Evolutionary conservation across 179 eudicot genomes (phyloP), one percentile per base, ranked within the genome.

Genomic region (Dionaea muscipula): DNA sequence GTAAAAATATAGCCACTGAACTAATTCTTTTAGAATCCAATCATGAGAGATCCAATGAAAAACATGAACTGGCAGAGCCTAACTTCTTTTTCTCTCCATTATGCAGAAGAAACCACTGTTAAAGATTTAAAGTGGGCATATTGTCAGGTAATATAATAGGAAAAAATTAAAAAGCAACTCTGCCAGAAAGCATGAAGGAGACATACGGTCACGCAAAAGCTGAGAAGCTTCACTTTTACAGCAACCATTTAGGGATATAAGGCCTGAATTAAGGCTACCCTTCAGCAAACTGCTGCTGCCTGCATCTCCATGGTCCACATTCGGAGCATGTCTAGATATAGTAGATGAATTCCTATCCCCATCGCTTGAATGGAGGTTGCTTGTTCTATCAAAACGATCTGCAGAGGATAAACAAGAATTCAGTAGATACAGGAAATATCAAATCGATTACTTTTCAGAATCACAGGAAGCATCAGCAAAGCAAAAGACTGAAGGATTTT

Each of bases 141-240:
- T n/a, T n/a, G n/a, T n/a, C n/a, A n/a, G n/a, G n/a, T n/a, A n/a
- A n/a, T n/a, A n/a, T n/a, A n/a, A n/a, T n/a, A n/a, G n/a, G n/a
- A n/a, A n/a, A n/a, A n/a, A n/a, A n/a, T n/a, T n/a, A 46, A 21
- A 26, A 49, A 8, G 17, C 19, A 16, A 18, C 16, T 39, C 8
- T n/a, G 3, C 5, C 4, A 5, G 2, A 17, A 18, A n/a, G 31
- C 46, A 20, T 31, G 10, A 27, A 36, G 35, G 51, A 26, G 47
- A 56, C 83, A 45, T 80, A 83, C 95, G 90, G 62, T 71, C 74
- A 58, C 72, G 79, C 65, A 80, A 49, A 57, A 85, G 83, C 75
- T 80, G 84, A 58, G 67, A 65, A 53, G 95, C 90, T 26, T 76
- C 83, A 49, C 87, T 78, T 51, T 56, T 61, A 63, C 66, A 56